A percentile compares a stretch with the other conserved stretches of the same genome.
Evolutionary conservation across 2,329 filamentous ascomycete species (phyloP).

Genomic region (Penicillium crustosum): DNA sequence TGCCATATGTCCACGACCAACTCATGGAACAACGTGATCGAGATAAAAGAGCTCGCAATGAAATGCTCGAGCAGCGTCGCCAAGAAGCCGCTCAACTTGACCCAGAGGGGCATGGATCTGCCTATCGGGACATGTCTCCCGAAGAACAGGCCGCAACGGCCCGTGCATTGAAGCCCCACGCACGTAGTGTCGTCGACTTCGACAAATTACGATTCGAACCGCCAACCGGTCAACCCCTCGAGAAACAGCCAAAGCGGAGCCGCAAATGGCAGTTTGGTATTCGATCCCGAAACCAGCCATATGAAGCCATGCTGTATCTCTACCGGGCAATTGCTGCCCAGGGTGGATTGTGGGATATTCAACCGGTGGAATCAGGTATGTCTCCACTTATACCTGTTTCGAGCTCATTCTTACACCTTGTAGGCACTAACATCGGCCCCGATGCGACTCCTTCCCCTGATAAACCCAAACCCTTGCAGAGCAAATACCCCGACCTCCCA

Average conservation of each 20-base stretch:
- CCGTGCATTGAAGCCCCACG: constrained; percentile 81
- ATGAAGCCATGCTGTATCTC: constrained; percentile 91
- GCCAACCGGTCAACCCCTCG: constrained; percentile 50
- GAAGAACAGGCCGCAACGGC: constrained; percentile 81
- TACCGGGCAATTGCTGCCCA: constrained; percentile 88
- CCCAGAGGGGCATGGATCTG: constrained; percentile 23
- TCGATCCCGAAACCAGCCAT: constrained; percentile 86
- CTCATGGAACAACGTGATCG: constrained; percentile 67
- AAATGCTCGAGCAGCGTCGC: constrained; percentile 50
- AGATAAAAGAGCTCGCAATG: constrained; percentile 30
- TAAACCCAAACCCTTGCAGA: constrained; percentile 42
- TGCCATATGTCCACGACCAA: constrained; percentile 86
- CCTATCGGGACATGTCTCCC: constrained; percentile 40
- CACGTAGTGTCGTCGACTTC: constrained; percentile 66
- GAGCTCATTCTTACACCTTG: constrained; percentile 12
- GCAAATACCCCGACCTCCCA: constrained; percentile 45
- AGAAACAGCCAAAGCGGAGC: constrained; percentile 58
- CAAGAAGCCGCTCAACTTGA: constrained; percentile 23
- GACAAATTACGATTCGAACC: constrained; percentile 61
- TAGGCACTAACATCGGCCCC: constrained; percentile 40
- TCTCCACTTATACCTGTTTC: not conserved
- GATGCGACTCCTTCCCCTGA: constrained; percentile 34
- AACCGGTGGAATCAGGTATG: constrained; percentile 44
- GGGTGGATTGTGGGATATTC: constrained; percentile 79
- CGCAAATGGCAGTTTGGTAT: constrained; percentile 99